Base-by-base conservation (phyloP, 2,329 filamentous ascomycete genomes). In the Thelonectria olida region DNA sequence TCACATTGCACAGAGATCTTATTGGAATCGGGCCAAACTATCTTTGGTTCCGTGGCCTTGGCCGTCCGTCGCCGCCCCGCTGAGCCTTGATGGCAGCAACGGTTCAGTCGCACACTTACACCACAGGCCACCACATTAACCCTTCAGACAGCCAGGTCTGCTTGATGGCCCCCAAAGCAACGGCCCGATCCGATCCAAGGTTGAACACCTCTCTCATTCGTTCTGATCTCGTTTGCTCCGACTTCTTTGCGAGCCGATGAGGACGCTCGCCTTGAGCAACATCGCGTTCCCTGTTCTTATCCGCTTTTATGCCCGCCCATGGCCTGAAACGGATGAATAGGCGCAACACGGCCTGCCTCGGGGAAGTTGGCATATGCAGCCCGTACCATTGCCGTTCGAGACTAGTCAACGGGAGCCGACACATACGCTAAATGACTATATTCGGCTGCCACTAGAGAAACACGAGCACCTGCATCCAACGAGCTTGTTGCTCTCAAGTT, bases 1-100 rank as follows among this genome's bases (percentile, higher is more conserved):
- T 70, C 75, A 84, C 82, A 81, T 71, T 58, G 54, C 52, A 72
- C 70, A 72, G 53, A 82, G 81, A 84, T 84, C 81, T 81, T 69
- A 63, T 80, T 82, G 70, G 67, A 67, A 70, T 67, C 62, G 36
- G 59, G 44, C 65, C 65, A 67, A 68, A 62, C 55, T 59, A 63
- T 53, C 47, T 51, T 64, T 62, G 61, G 25, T 58, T 49, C 45
- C 53, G 5, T 47, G 54, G 61, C 28, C 54, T 62, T 63, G 49
- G 54, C 38, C 49, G 34, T 57, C 59, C 50, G 51, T 62, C 62
- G 50, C 62, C 59, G 59, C 59, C 49, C 42, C 39, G 48, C 15
- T 45, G 27, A 52, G 34, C 38, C 45, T 25, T 39, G 22, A 47
- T 59, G 41, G 34, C 62, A 61, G 25, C 65, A 71, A 69, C 68